phyloP scores from a whole-genome alignment of 148 eudicot genomes.

The Simmondsia chinensis region DNA sequence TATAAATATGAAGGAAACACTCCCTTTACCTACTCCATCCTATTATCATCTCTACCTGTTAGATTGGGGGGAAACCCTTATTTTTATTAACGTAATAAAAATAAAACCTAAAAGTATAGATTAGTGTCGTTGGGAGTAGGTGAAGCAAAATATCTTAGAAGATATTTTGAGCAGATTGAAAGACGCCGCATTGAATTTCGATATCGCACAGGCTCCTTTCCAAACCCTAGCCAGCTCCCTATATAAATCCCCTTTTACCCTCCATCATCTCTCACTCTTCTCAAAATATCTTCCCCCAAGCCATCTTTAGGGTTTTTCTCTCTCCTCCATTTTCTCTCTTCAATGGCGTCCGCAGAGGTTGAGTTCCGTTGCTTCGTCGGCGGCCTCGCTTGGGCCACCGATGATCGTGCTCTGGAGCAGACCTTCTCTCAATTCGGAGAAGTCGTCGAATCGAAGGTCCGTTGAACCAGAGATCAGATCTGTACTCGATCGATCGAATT shows the following conservation, averaged over 20 bases:
- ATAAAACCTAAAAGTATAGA: too few relatives aligned
- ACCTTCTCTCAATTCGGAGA: constrained; percentile 66
- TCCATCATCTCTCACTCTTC: neutral
- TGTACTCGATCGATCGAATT: constrained; percentile 8
- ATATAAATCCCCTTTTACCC: constrained; percentile 4
- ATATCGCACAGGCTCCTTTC: too few relatives aligned
- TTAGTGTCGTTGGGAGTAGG: too few relatives aligned
- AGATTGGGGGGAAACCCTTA: too few relatives aligned
- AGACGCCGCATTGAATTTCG: too few relatives aligned
- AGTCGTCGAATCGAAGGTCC: constrained; percentile 78
- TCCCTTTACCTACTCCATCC: too few relatives aligned
- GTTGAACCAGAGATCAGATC: constrained; percentile 38
- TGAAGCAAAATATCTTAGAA: too few relatives aligned
- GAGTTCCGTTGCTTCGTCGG: constrained; percentile 91
- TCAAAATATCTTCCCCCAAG: neutral
- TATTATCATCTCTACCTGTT: too few relatives aligned
- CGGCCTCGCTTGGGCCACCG: constrained; percentile 90
- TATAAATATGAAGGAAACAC: too few relatives aligned
- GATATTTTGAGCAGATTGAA: too few relatives aligned
- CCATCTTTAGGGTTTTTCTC: neutral
- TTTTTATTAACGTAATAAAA: too few relatives aligned
- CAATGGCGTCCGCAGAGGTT: constrained; percentile 52
- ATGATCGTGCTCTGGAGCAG: constrained; percentile 31
- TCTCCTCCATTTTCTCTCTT: neutral
- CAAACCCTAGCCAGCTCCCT: neutral